Base-by-base conservation (phyloP, 441 rosid genomes). In the Eruca vesicaria region DNA sequence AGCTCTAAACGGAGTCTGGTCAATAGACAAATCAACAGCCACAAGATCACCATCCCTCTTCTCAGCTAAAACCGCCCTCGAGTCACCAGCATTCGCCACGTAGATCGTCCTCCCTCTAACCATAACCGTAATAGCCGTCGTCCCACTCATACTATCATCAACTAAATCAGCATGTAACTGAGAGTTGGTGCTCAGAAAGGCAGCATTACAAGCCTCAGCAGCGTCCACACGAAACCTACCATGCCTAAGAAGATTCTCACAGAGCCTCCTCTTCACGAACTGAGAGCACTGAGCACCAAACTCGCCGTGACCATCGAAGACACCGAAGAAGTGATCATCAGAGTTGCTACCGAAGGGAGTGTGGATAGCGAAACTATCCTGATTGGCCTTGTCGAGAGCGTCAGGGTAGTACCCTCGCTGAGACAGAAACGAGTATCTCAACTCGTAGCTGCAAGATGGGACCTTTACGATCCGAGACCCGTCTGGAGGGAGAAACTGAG, bases 101-200 rank as follows among this genome's bases (percentile, higher is more conserved):
- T 86, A 90, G 5, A 96, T 77, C 2, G 87, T 94, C 78, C 89
- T 81, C 6, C 99, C 99, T 50, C 98, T 87, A 60, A 93, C 98
- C 81, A 96, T 79, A 71, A 96, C 90, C 35, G 99, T 92, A 55
- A 96, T 85, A 0, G 98, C 92, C n/a, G 99, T 96, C 0, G 99
- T 96, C n/a, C 99, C 99, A 31, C 99, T 96, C 99, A 96, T 96
- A 78, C 86, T 86, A 78, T 96, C 99, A 76, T 96, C 99, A 55
- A 96, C 67, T 53, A 65, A 15, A 82, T 92, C 99, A 2, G 83
- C 90, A 28, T 90, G 92, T 32, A 96, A 68, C 89, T 96, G 98
- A 5, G 89, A 82, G 76, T 92, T 92, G 0, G 99, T 93, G 7
- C 74, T 57, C 75, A 90, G 62, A 80, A 86, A 90, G 0, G 97